Evolutionary conservation across 805 yeast species (phyloP).

Genomic region (Ogataea minuta): DNA sequence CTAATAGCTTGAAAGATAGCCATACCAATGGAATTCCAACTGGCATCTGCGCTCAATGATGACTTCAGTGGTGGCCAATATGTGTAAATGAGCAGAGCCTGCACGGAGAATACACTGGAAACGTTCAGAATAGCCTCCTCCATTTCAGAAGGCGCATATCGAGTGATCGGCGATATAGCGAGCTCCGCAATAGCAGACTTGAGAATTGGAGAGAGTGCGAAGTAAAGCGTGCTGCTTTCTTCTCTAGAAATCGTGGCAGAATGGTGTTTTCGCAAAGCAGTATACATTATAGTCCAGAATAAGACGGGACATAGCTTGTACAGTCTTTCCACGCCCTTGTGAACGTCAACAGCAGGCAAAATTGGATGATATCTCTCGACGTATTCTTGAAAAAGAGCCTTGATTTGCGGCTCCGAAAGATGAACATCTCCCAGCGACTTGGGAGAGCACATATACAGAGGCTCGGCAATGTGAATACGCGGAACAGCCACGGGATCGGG

Average conservation of each 20-base stretch:
- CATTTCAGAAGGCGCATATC: slow-evolving; percentile 74
- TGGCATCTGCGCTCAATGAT: slow-evolving; percentile 89
- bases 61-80: slow-evolving; percentile 97
- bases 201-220: slow-evolving; percentile 63
- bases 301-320: slow-evolving; percentile 80
- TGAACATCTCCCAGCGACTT: slow-evolving; percentile 70
- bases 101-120: slow-evolving; percentile 90
- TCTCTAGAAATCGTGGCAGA: slow-evolving; percentile 26
- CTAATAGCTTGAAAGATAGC: slow-evolving; percentile 92
- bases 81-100: slow-evolving; percentile 83
- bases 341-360: slow-evolving; percentile 82
- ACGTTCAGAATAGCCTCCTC: slow-evolving; percentile 84
- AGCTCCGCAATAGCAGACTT: slow-evolving; percentile 81
- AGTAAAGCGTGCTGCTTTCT: slow-evolving; percentile 42
- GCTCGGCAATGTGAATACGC: slow-evolving; percentile 16
- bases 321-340: slow-evolving; percentile 77
- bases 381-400: slow-evolving; percentile 64
- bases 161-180: slow-evolving; percentile 84
- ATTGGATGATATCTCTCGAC: slow-evolving; percentile 78
- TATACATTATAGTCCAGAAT: slow-evolving; percentile 91
- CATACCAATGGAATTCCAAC: slow-evolving; percentile 93
- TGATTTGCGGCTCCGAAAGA: slow-evolving; percentile 59
- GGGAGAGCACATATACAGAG: slow-evolving; percentile 53
- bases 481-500: slow-evolving; percentile 23
- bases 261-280: slow-evolving; percentile 68